phyloP scores from a whole-genome alignment of 2,329 filamentous ascomycete species.

The Calcarisporium arbuscula region DNA sequence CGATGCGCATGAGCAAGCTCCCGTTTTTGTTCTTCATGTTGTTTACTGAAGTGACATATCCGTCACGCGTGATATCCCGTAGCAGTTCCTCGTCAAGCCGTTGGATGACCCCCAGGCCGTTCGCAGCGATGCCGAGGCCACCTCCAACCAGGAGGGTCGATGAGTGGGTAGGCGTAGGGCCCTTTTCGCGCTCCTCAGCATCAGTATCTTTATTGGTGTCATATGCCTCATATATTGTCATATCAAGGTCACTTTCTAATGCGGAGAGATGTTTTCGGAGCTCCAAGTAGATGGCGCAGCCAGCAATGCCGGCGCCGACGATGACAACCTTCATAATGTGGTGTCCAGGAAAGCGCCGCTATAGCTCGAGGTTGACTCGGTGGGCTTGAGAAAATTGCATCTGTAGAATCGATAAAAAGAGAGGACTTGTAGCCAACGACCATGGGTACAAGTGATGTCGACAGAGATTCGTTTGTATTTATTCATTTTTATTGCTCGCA shows the following conservation, averaged over 20 bases:
- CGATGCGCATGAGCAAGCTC: slow-evolving; percentile 12
- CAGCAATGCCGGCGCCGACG: slow-evolving; percentile 19
- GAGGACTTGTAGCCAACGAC: no score
- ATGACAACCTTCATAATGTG: slow-evolving; percentile 18
- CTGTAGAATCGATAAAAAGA: no score
- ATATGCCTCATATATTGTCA: slow-evolving; percentile 20
- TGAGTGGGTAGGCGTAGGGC: slow-evolving; percentile 14
- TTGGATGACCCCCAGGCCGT: slow-evolving; percentile 17
- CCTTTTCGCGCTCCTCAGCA: slow-evolving; percentile 11
- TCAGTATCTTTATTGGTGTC: slow-evolving; percentile 12
- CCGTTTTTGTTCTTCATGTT: slow-evolving; percentile 18
- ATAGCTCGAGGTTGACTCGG: no score
- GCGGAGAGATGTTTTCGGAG: slow-evolving; percentile 14
- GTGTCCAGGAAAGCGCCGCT: no score
- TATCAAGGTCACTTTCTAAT: slow-evolving; percentile 7
- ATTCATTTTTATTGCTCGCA: no score
- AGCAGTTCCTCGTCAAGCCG: slow-evolving; percentile 17
- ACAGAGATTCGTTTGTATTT: no score
- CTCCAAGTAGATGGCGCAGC: slow-evolving; percentile 17
- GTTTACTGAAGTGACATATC: slow-evolving; percentile 15
- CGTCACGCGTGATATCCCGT: slow-evolving; percentile 14
- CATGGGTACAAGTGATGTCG: no score
- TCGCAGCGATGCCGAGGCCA: slow-evolving; percentile 16
- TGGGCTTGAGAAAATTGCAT: no score
- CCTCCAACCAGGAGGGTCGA: slow-evolving; percentile 18